Percentiles rank a stretch among this genome's conserved stretches.
Conservation (phyloP, 1,139 yeast genomes). For the Geotrichum cucujoidarum region DNA sequence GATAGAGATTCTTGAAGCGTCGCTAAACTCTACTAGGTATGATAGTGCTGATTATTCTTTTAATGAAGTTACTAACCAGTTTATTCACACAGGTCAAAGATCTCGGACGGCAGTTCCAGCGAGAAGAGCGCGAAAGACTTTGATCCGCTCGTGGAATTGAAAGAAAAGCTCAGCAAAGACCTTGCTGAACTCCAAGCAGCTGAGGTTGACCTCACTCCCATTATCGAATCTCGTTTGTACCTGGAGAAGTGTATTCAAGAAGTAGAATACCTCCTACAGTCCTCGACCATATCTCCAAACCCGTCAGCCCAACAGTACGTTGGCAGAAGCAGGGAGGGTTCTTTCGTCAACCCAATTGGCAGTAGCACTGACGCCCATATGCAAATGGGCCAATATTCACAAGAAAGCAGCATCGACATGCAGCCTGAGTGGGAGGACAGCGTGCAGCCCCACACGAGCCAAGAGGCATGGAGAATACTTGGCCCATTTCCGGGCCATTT, state of each 20-base stretch:
- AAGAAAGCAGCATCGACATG: neutral
- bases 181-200: conserved; percentile 13
- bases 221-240: conserved; percentile 34
- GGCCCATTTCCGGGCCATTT: conserved; percentile 17
- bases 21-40: conserved; percentile 12
- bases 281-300: conserved; percentile 22
- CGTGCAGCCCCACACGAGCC: neutral
- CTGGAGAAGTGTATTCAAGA: conserved; percentile 37
- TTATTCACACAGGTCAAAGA: too few species aligned
- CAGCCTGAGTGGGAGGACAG: neutral
- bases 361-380: neutral
- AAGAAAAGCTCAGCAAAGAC: conserved; percentile 13
- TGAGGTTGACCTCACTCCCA: conserved; percentile 29
- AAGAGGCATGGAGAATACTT: neutral
- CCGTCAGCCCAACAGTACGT: neutral
- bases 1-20: conserved; percentile 30
- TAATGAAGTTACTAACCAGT: conserved; percentile 1
- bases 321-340: neutral
- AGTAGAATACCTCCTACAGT: conserved; percentile 35
- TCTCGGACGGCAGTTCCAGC: too few species aligned
- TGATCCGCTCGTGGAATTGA: conserved; percentile 11
- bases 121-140: neutral
- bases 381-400: neutral
- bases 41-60: conserved; percentile 3
- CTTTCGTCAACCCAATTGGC: neutral